Percentiles rank a stretch among this genome's conserved stretches.
Conservation (phyloP, 192 early-diverging fungal genomes). For the Coemansia javaensis region DNA sequence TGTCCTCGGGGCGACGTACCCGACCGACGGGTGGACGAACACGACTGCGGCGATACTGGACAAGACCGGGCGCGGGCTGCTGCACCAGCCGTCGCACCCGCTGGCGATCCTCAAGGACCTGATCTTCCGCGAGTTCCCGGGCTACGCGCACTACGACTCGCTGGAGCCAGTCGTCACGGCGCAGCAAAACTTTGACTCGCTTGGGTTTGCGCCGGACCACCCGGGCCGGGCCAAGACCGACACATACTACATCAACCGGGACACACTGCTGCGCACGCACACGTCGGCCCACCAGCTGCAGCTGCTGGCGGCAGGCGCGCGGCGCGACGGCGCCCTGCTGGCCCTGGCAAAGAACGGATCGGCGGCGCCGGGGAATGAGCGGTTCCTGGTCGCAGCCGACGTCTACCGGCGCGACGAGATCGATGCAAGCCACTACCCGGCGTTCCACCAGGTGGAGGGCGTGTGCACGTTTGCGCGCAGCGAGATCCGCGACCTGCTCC, state of each 20-base stretch:
- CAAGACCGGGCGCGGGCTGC: conserved; percentile 71
- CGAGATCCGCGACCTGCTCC: conserved; percentile 16
- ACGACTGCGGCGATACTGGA: conserved; percentile 66
- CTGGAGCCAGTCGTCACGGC: conserved; percentile 82
- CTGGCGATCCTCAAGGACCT: conserved; percentile 76
- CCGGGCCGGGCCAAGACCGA: conserved; percentile 76
- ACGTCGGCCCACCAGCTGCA: conserved; percentile 93
- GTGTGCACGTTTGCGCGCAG: conserved; percentile 55
- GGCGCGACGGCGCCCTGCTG: conserved; percentile 5
- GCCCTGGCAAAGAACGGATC: conserved; percentile 23
- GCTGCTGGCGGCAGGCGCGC: conserved; percentile 54
- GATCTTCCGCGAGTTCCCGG: conserved; percentile 72
- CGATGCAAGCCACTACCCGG: conserved; percentile 91
- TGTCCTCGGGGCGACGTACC: conserved; percentile 24
- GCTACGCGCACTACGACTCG: conserved; percentile 57
- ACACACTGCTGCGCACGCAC: conserved; percentile 81
- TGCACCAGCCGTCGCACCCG: conserved; percentile 76
- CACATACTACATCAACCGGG: conserved; percentile 87
- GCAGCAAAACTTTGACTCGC: conserved; percentile 86
- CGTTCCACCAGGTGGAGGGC: conserved; percentile 99
- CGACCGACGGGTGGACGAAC: conserved; percentile 71
- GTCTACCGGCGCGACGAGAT: conserved; percentile 97
- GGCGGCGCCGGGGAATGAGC: conserved; percentile 42
- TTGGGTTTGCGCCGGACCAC: conserved; percentile 78
- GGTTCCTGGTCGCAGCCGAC: conserved; percentile 91